Conservation (phyloP, 805 yeast species). For the Sugiyamaella boreocaroliniensis region DNA sequence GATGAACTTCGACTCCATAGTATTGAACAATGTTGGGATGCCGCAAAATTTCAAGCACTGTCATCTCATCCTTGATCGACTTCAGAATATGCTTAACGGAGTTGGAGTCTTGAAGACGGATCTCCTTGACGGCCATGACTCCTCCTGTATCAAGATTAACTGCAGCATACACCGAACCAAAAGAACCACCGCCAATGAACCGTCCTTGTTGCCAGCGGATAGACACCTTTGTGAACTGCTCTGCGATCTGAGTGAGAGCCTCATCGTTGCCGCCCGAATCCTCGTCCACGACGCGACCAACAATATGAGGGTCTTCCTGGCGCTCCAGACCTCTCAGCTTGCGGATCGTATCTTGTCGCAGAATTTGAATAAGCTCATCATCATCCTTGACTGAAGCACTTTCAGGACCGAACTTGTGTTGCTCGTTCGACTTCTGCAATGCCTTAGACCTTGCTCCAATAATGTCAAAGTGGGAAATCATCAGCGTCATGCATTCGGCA, state of each 20-base stretch:
- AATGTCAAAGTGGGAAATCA: conserved; percentile 93
- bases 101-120: conserved; percentile 81
- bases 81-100: conserved; percentile 79
- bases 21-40: conserved; percentile 97
- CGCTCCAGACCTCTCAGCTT: conserved; percentile 61
- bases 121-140: conserved; percentile 94
- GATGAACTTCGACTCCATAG: conserved; percentile 94
- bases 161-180: conserved; percentile 91
- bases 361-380: conserved; percentile 46
- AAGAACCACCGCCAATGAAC: conserved; percentile 90
- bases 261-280: conserved; percentile 74
- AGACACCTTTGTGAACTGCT: conserved; percentile 81
- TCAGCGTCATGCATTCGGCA: conserved; percentile 87
- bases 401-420: conserved; percentile 27
- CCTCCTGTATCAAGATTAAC: conserved; percentile 92
- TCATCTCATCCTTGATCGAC: conserved; percentile 91
- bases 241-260: conserved; percentile 76
- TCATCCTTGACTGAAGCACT: conserved; percentile 46
- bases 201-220: conserved; percentile 97
- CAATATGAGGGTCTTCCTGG: conserved; percentile 44
- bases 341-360: conserved; percentile 61
- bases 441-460: conserved; percentile 95
- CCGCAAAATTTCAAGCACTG: conserved; percentile 85
- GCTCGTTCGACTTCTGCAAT: conserved; percentile 33
- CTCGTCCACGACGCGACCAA: conserved; percentile 87